Evolutionary conservation across 1,284 basidiomycete genomes (phyloP).

Genomic region (Ganoderma sinense): DNA sequence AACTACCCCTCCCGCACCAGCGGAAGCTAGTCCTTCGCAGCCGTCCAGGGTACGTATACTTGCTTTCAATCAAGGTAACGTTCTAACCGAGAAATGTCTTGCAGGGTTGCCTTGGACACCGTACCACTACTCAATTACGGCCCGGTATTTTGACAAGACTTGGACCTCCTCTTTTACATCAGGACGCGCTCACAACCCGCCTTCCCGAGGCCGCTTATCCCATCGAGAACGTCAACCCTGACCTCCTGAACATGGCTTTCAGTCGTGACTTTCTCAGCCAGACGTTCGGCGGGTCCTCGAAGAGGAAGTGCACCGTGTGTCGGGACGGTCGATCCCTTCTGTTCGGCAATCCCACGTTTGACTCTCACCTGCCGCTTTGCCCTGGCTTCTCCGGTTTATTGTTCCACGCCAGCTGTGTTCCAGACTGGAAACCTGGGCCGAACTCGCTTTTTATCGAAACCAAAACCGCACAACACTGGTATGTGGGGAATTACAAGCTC

Average conservation of each 20-base stretch:
- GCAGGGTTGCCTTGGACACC: not conserved
- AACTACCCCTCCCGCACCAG: not conserved
- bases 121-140: not conserved
- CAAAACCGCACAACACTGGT: constrained; percentile 18
- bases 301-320: constrained; percentile 15
- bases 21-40: not conserved
- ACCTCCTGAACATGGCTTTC: constrained; percentile 12
- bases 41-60: not conserved
- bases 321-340: constrained; percentile 22
- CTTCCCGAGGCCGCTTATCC: constrained; percentile 5
- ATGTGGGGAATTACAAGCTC: constrained; percentile 35
- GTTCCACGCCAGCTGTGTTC: constrained; percentile 7
- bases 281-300: constrained; percentile 26
- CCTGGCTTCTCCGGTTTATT: constrained; percentile 31
- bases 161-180: not conserved
- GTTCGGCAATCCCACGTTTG: constrained; percentile 21
- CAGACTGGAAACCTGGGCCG: constrained; percentile 14
- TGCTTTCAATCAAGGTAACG: not conserved
- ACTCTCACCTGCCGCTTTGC: constrained; percentile 31
- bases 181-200: not conserved
- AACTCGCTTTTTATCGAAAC: constrained; percentile 28
- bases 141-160: not conserved
- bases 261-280: constrained; percentile 26
- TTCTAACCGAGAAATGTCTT: not conserved
- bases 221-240: constrained; percentile 15